Conservation (phyloP, 192 early-diverging fungal species). For the Rhizophlyctis rosea region DNA sequence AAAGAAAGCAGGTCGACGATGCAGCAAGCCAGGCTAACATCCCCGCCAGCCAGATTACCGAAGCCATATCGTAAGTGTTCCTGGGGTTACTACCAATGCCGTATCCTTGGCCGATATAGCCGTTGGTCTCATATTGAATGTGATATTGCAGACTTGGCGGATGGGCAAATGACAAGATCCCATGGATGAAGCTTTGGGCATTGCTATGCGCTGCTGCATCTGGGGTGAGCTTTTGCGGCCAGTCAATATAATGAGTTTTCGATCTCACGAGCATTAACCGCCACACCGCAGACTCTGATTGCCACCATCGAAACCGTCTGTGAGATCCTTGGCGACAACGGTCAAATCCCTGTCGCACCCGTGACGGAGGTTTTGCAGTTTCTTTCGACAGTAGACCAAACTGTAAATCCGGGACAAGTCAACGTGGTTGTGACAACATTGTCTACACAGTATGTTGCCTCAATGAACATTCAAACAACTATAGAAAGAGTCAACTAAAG, state of each 20-base stretch:
- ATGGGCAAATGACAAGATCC: conserved; percentile 37
- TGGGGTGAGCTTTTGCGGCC: conserved; percentile 33
- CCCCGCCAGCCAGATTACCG: conserved; percentile 18
- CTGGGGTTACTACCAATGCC: too few species aligned
- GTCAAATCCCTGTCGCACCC: conserved; percentile 16
- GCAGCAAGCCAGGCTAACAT: conserved; percentile 29
- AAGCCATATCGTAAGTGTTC: conserved; percentile 28
- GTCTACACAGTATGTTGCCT: too few species aligned
- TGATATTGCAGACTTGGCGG: conserved; percentile 34
- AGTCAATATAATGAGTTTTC: too few species aligned
- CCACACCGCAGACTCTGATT: conserved; percentile 23
- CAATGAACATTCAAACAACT: too few species aligned
- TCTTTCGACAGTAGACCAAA: conserved; percentile 28
- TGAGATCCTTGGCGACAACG: conserved; percentile 34
- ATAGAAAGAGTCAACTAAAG: too few species aligned
- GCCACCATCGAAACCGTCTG: conserved; percentile 34
- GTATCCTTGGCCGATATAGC: too few species aligned
- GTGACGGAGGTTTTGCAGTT: conserved; percentile 31
- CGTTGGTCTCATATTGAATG: too few species aligned
- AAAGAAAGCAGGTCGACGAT: conserved; percentile 28
- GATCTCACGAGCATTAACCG: not conserved
- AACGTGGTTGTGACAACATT: conserved; percentile 16
- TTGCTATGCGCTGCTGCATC: conserved; percentile 37
- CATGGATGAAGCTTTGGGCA: conserved; percentile 50
- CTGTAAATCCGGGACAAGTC: conserved; percentile 14